Evolutionary conservation across 768 basidiomycete genomes (phyloP), one percentile per base, ranked within the genome.

Genomic region (Pulveroboletus sp.): DNA sequence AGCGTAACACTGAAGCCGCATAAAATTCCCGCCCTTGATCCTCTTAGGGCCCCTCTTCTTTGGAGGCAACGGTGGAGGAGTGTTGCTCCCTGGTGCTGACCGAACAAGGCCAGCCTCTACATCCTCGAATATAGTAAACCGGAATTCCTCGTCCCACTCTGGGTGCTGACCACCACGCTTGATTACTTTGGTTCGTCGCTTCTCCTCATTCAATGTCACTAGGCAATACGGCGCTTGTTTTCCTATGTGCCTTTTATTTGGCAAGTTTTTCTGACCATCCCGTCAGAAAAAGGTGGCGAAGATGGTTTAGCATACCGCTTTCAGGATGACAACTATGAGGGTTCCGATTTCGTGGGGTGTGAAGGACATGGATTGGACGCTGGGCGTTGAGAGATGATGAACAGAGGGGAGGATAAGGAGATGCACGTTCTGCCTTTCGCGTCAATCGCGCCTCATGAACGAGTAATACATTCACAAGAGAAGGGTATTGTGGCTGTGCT

Each of bases 101-200:
- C 73, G 69, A 32, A 75, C 72, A 35, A 74, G 68, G n/a, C 75
- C 72, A 55, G 77, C 80, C 25, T 80, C 75, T 27, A 73, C 69
- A 55, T 92, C 91, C 63, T 97, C 94, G 55, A 76, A 80, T 38
- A 99, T 74, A 21, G 86, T 84, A 69, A 97, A 98, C 36, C 97
- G 85, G 61, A 98, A 75, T 70, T 99, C 97, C 60, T 97, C 94
- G 64, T 99, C 97, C 94, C 97, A 99, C 70, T 93, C 93, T 6
- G 97, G 97, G 67, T 97, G 94, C 66, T 99, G 97, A 16, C 97
- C 97, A 42, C 97, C 97, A 25, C 92, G 86, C 65, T 90, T 94
- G 66, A 97, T 87, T n/a, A 92, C 84, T 66, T 87, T 91, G 5
- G 95, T 98, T 43, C 90, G 79, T 50, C 85, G 81, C 61, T 85